A percentile compares a stretch with the other conserved stretches of the same genome.
Evolutionary conservation across 495 filamentous ascomycete genomes (phyloP).

Genomic region (Recurvomyces mirabilis): DNA sequence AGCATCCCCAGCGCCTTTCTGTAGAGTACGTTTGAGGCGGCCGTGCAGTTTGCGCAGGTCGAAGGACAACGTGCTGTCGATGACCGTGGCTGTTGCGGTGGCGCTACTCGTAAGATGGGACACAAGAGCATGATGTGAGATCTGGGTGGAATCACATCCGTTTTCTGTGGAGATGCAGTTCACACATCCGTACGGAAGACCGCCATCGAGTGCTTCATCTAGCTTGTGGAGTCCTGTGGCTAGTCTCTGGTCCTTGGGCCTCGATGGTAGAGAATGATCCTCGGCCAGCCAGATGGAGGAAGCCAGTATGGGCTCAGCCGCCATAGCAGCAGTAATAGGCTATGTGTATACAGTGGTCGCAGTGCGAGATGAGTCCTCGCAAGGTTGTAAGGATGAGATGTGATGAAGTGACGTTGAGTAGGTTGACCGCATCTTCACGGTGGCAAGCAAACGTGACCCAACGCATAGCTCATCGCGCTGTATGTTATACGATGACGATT

Average conservation of each 20-base stretch:
- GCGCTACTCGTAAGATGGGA: constrained; percentile 20
- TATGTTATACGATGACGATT: no score
- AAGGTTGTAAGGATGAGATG: background rate
- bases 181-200: constrained; percentile 13
- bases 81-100: constrained; percentile 19
- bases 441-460: no score
- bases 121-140: constrained; percentile 15
- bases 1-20: background rate
- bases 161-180: constrained; percentile 6
- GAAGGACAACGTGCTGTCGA: constrained; percentile 27
- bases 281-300: constrained; percentile 13
- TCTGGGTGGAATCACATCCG: constrained; percentile 2
- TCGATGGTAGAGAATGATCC: no score
- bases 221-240: constrained; percentile 18
- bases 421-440: no score
- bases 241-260: background rate
- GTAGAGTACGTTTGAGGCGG: background rate
- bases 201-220: constrained; percentile 25
- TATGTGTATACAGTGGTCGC: background rate
- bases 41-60: constrained; percentile 18
- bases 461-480: no score
- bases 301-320: constrained; percentile 20
- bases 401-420: background rate
- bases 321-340: background rate
- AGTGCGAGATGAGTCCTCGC: background rate